A percentile compares a stretch with the other conserved stretches of the same genome.
phyloP scores from a whole-genome alignment of 805 yeast species.

The Yarrowia yakushimensis region DNA sequence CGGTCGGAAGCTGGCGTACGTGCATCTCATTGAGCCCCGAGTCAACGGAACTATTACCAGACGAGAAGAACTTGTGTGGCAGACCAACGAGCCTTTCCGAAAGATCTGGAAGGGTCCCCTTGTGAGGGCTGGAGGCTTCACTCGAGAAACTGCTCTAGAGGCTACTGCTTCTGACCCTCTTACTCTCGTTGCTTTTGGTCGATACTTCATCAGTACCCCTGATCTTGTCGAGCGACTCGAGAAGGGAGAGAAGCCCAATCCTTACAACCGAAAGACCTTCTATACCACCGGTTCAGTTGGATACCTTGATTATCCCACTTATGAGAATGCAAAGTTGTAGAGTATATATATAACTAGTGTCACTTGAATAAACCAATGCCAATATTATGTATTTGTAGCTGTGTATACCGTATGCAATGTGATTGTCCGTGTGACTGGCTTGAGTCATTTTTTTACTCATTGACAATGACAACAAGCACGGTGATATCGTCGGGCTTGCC shows the following conservation, averaged over 20 bases:
- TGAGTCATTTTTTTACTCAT: neutral
- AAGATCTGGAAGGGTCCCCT: conserved; percentile 47
- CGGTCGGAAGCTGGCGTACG: conserved; percentile 40
- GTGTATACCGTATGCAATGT: neutral
- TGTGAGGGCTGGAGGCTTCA: conserved; percentile 42
- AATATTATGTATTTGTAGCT: neutral
- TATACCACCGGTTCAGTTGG: conserved; percentile 44
- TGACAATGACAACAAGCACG: conserved; percentile 65
- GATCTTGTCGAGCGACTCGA: conserved; percentile 48
- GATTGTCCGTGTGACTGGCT: neutral
- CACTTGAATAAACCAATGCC: neutral
- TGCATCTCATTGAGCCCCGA: conserved; percentile 42
- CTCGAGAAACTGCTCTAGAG: conserved; percentile 26
- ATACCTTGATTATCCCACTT: conserved; percentile 44
- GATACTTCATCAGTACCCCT: conserved; percentile 54
- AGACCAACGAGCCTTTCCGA: conserved; percentile 31
- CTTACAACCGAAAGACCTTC: conserved; percentile 50
- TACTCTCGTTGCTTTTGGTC: conserved; percentile 44
- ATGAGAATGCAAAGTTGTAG: conserved; percentile 5
- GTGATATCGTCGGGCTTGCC: conserved; percentile 97
- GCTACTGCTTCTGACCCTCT: conserved; percentile 34
- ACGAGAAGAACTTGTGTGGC: conserved; percentile 24
- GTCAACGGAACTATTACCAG: conserved; percentile 33
- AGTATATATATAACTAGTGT: neutral
- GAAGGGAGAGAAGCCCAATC: conserved; percentile 42